phyloP scores from a whole-genome alignment of 371 early-diverging fungal genomes.

The Mortierella sp. region DNA sequence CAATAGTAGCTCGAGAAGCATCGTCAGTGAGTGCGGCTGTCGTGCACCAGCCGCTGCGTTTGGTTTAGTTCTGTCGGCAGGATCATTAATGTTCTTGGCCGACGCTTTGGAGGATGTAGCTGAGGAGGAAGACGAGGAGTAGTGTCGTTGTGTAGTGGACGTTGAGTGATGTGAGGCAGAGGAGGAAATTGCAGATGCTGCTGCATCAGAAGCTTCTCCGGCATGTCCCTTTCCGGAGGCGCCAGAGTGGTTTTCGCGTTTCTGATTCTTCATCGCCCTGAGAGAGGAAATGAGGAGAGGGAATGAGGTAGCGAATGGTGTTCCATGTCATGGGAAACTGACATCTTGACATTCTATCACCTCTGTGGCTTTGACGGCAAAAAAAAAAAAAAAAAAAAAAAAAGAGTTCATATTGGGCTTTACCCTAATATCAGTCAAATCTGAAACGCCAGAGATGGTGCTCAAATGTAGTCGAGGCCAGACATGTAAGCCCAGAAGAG shows the following conservation, averaged over 20 bases:
- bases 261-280: constrained; percentile 26
- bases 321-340: background rate
- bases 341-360: background rate
- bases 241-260: constrained; percentile 22
- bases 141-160: background rate
- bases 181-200: constrained; percentile 14
- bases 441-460: too few relatives aligned
- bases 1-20: constrained; percentile 50
- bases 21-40: constrained; percentile 41
- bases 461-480: too few relatives aligned
- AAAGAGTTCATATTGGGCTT: too few relatives aligned
- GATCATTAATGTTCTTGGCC: background rate
- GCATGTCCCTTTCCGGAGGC: constrained; percentile 3
- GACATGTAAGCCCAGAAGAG: too few relatives aligned
- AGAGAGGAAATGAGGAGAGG: background rate
- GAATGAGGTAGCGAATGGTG: background rate
- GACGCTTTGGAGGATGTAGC: constrained; percentile 11
- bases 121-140: constrained; percentile 19
- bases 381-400: too few relatives aligned
- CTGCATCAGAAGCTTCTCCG: constrained; percentile 1
- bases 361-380: background rate
- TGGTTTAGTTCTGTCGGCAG: background rate
- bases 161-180: constrained; percentile 6
- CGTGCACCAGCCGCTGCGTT: constrained; percentile 2
- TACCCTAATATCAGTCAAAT: too few relatives aligned